phyloP scores from a whole-genome alignment of 2,329 filamentous ascomycete genomes.

The Fusarium dlaminii region DNA sequence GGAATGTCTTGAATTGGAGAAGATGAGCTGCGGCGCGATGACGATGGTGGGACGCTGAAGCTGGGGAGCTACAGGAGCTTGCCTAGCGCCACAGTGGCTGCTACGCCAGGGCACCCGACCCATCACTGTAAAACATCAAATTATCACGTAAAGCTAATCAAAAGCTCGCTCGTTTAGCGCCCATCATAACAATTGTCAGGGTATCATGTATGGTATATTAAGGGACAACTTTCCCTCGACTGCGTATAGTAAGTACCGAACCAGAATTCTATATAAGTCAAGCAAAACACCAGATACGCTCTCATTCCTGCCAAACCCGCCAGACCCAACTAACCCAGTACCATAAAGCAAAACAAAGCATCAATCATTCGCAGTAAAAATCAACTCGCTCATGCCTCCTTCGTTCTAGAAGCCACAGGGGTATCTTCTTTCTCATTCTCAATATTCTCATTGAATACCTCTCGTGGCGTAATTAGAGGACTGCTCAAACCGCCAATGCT shows the following conservation, averaged over 20 bases:
- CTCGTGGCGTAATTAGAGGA: conserved; percentile 68
- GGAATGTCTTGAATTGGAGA: conserved; percentile 33
- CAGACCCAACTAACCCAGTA: conserved; percentile 20
- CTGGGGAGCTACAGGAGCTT: conserved; percentile 40
- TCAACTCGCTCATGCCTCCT: conserved; percentile 19
- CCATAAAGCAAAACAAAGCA: conserved; percentile 22
- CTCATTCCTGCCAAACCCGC: conserved; percentile 19
- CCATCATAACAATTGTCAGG: conserved; percentile 24
- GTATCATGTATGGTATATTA: conserved; percentile 46
- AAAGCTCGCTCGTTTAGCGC: not conserved
- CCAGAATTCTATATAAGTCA: conserved; percentile 33
- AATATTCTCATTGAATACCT: conserved; percentile 51
- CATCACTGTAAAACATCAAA: not conserved
- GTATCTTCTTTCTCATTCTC: conserved; percentile 41
- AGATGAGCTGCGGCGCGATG: conserved; percentile 41
- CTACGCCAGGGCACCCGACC: not conserved
- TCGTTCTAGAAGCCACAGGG: conserved; percentile 27
- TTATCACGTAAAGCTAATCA: not conserved
- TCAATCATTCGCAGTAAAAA: conserved; percentile 32
- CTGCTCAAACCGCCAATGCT: conserved; percentile 73
- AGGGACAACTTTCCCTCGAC: conserved; percentile 24
- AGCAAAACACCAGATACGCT: conserved; percentile 32
- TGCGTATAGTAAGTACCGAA: conserved; percentile 33
- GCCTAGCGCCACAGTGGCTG: conserved; percentile 43
- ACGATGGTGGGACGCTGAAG: conserved; percentile 44